Evolutionary conservation across 306 rosid species (phyloP).

Genomic region (Acmispon strigosus): DNA sequence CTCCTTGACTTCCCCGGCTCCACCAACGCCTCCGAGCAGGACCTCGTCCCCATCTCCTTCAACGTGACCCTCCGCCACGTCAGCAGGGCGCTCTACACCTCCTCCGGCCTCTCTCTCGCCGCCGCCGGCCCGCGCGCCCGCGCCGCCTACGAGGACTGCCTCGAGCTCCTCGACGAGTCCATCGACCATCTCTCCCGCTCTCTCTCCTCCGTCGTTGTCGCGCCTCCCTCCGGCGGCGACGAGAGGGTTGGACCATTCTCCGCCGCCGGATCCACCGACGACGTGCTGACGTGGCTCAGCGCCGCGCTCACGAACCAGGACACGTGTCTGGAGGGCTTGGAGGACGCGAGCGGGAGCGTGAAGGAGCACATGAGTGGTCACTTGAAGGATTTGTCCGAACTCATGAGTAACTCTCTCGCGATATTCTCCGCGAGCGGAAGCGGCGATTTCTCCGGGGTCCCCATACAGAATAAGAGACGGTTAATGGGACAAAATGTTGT

Average conservation of each 20-base stretch:
- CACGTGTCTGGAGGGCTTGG: constrained; percentile 75
- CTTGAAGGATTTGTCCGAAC: constrained; percentile 62
- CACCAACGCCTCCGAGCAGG: constrained; percentile 46
- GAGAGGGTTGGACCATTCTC: not conserved
- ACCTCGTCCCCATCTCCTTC: constrained; percentile 76
- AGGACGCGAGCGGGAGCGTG: constrained; percentile 33
- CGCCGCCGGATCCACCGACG: constrained; percentile 19
- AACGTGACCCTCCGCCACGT: constrained; percentile 77
- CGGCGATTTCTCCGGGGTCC: constrained; percentile 64
- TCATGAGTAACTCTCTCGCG: constrained; percentile 75
- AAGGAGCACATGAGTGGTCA: constrained; percentile 40
- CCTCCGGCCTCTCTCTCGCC: constrained; percentile 35
- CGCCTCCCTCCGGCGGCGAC: not conserved
- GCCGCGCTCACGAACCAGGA: constrained; percentile 79
- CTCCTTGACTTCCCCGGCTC: constrained; percentile 83
- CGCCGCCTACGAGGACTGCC: constrained; percentile 67
- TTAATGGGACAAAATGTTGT: constrained; percentile 26
- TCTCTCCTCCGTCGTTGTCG: constrained; percentile 27
- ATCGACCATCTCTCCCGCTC: constrained; percentile 47
- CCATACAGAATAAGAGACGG: constrained; percentile 59
- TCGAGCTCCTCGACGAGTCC: constrained; percentile 66
- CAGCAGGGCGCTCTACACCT: constrained; percentile 44
- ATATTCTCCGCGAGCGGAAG: constrained; percentile 39
- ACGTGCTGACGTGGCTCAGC: constrained; percentile 86
- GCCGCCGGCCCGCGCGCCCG: constrained; percentile 26